Evolutionary conservation across 208 protist species (phyloP), one percentile per base, ranked within the genome.

Genomic region (Trypanosoma caninum): DNA sequence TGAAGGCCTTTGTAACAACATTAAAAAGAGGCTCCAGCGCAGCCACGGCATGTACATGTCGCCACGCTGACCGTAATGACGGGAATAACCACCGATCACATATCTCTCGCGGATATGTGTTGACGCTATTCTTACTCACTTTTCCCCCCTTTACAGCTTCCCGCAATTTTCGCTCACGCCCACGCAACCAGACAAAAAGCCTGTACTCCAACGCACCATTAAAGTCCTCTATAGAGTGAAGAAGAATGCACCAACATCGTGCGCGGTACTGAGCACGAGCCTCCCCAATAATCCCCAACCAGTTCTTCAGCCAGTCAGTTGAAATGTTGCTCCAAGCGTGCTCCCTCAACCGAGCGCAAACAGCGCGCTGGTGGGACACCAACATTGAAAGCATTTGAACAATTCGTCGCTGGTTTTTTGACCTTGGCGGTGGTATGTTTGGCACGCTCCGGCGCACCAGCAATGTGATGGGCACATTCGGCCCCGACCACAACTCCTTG

Each of bases 41-140:
- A 11, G 79, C 84, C 2, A 69, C 56, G 5, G 76, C 78, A 31
- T 71, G 69, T 5, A 81, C 78, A 23, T 80, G 79, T 1, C 84
- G 80, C 77, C 78, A 91, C 44, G 73, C 62, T 7, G 60, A 27
- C 10, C 77, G 79, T 30, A 91, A 75, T n/a, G 84, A 77, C 0
- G 76, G 72, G 53, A 76, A 68, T 7, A 64, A n/a, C 8, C 57
- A 48, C 33, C 53, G 4, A 11, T 35, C 11, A 6, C 27, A 18
- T 31, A 35, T 13, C 11, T 40, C 53, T 5, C 13, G 22, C 3
- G 47, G 34, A 33, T 50, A 28, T 9, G 28, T 9, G 28, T 14
- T 44, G 27, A 30, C 25, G 38, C 27, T 16, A 18, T 40, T 27
- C 23, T 48, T 38, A 3, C 40, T 8, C 18, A 47, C 35, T 1